Conservation (phyloP, 176 grass and related monocot genomes). For the Poa annua region DNA sequence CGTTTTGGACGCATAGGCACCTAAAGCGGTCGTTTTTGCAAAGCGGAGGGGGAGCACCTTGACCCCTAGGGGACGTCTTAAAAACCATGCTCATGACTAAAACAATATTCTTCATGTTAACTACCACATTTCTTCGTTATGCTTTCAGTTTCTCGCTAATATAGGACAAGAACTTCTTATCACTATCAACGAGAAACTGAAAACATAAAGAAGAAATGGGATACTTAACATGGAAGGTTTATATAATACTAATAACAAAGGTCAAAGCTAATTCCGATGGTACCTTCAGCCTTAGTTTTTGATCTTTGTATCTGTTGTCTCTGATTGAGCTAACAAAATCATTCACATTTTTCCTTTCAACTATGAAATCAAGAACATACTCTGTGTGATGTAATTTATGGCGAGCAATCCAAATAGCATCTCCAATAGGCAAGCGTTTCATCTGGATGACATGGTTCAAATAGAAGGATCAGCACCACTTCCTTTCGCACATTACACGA, state of each 20-base stretch:
- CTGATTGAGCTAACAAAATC: constrained; percentile 73
- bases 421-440: constrained; percentile 80
- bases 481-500: constrained; percentile 21
- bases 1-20: too few relatives aligned
- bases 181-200: constrained; percentile 16
- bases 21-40: too few relatives aligned
- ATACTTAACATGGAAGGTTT: constrained; percentile 17
- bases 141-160: too few relatives aligned
- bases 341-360: constrained; percentile 85
- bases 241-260: neutral
- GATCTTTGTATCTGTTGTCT: constrained; percentile 88
- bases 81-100: neutral
- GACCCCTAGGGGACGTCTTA: too few relatives aligned
- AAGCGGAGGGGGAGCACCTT: too few relatives aligned
- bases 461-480: constrained; percentile 34
- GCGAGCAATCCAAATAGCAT: constrained; percentile 82
- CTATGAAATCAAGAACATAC: constrained; percentile 91
- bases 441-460: constrained; percentile 48
- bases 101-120: too few relatives aligned
- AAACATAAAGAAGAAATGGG: neutral
- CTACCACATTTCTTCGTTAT: too few relatives aligned
- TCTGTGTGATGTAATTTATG: constrained; percentile 54
- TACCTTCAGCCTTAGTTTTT: constrained; percentile 91
- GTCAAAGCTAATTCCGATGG: constrained; percentile 11
- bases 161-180: neutral